Evolutionary conservation across 2,329 filamentous ascomycete genomes (phyloP).

Genomic region (Pyrenochaeta sp.): DNA sequence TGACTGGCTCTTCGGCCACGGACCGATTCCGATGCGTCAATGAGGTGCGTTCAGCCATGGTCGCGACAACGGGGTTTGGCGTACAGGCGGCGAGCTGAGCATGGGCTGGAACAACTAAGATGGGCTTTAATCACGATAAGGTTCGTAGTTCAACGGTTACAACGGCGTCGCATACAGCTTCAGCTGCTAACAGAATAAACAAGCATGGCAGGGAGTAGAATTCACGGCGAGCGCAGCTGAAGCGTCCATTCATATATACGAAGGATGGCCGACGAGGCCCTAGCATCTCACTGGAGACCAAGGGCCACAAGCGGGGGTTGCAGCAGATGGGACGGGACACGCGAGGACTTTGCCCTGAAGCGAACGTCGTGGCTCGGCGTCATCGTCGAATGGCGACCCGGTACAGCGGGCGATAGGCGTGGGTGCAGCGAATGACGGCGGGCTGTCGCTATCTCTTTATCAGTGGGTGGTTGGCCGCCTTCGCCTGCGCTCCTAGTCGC

Average conservation of each 20-base stretch:
- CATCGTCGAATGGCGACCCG: not conserved
- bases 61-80: slow-evolving; percentile 2
- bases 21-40: slow-evolving; percentile 17
- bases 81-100: not conserved
- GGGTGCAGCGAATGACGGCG: slow-evolving; percentile 15
- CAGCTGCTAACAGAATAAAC: too few relatives aligned
- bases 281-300: not conserved
- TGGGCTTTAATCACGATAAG: too few relatives aligned
- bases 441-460: slow-evolving; percentile 16
- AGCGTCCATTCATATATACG: slow-evolving; percentile 2
- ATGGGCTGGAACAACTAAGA: not conserved
- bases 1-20: slow-evolving; percentile 60
- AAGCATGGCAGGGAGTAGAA: too few relatives aligned
- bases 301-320: slow-evolving; percentile 1
- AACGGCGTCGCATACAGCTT: not conserved
- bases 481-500: slow-evolving; percentile 12
- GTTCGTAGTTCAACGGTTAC: too few relatives aligned
- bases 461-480: slow-evolving; percentile 6
- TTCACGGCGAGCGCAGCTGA: not conserved
- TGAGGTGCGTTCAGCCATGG: slow-evolving; percentile 10
- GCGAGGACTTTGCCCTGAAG: slow-evolving; percentile 1
- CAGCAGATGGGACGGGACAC: slow-evolving; percentile 1
- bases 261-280: not conserved
- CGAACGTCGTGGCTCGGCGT: not conserved
- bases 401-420: slow-evolving; percentile 14